A percentile compares a stretch with the other conserved stretches of the same genome.
These are phyloP conservation scores for Euphrasia arctica DNA, from an alignment of 305 asterid species.

Conservation along the genomic window DNA sequence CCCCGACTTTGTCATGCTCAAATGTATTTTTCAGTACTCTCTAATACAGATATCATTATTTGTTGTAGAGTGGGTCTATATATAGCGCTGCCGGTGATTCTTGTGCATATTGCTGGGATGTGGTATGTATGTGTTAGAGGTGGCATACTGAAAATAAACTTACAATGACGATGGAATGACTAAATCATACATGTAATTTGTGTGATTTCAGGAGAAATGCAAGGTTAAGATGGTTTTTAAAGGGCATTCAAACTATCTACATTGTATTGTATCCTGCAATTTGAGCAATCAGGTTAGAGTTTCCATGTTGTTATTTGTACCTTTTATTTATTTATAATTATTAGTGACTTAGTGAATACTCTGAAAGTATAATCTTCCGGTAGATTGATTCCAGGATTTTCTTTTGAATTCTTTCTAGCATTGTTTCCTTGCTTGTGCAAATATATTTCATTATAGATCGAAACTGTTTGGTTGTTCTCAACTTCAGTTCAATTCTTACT, in stretches of 20 bases:
- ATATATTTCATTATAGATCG: too few species aligned
- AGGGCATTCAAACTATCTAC: slow-evolving; percentile 85
- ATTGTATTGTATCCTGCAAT: slow-evolving; percentile 61
- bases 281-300: slow-evolving; percentile 66
- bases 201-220: slow-evolving; percentile 57
- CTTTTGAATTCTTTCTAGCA: background rate
- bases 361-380: background rate
- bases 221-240: slow-evolving; percentile 67
- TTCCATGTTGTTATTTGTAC: slow-evolving; percentile 15
- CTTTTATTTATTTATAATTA: background rate
- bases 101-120: slow-evolving; percentile 93
- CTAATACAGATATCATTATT: slow-evolving; percentile 20
- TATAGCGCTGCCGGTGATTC: slow-evolving; percentile 96
- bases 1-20: slow-evolving; percentile 15
- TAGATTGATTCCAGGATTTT: slow-evolving; percentile 9
- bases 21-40: slow-evolving; percentile 7
- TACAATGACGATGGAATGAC: slow-evolving; percentile 15
- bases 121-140: slow-evolving; percentile 57
- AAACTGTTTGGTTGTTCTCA: too few species aligned
- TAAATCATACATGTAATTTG: slow-evolving; percentile 23
- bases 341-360: slow-evolving; percentile 3
- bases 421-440: too few species aligned
- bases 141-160: slow-evolving; percentile 14
- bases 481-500: too few species aligned
- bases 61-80: slow-evolving; percentile 67